phyloP scores from a whole-genome alignment of 805 yeast species.

The Wickerhamia fluorescens region DNA sequence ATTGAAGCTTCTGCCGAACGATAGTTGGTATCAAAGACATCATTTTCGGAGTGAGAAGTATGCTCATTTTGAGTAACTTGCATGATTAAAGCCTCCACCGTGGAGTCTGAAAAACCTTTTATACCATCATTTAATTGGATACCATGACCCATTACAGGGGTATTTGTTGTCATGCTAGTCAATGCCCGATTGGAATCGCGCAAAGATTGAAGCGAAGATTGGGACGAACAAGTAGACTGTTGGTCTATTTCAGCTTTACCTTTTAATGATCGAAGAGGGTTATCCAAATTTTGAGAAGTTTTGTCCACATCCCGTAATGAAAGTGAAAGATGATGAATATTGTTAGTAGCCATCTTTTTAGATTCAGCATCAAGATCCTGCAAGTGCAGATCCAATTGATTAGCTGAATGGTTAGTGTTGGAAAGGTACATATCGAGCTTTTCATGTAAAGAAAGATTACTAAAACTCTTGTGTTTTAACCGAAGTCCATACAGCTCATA shows the following conservation, averaged over 20 bases:
- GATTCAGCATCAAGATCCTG: slow-evolving; percentile 19
- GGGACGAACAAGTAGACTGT: slow-evolving; percentile 31
- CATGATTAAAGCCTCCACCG: slow-evolving; percentile 29
- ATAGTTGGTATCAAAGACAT: too few relatives aligned
- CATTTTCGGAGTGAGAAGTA: too few relatives aligned
- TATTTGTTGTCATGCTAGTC: slow-evolving; percentile 13
- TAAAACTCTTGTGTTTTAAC: slow-evolving; percentile 17
- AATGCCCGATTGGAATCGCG: slow-evolving; percentile 22
- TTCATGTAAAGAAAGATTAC: slow-evolving; percentile 35
- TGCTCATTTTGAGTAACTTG: too few relatives aligned
- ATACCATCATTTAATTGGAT: slow-evolving; percentile 36
- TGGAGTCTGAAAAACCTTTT: slow-evolving; percentile 33
- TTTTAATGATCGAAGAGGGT: slow-evolving; percentile 27
- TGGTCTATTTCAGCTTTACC: slow-evolving; percentile 18
- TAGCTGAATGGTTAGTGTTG: slow-evolving; percentile 9
- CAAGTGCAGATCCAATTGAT: slow-evolving; percentile 29
- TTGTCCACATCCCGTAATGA: too few relatives aligned
- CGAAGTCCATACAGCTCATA: too few relatives aligned
- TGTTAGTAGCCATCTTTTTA: slow-evolving; percentile 20
- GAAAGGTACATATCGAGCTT: slow-evolving; percentile 39
- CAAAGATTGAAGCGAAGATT: slow-evolving; percentile 33
- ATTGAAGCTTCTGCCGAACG: slow-evolving; percentile 37
- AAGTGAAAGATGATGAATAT: slow-evolving; percentile 29
- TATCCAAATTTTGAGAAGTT: slow-evolving; percentile 15
- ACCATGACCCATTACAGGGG: slow-evolving; percentile 5